Evolutionary conservation across 495 filamentous ascomycete species (phyloP), one percentile per base, ranked within the genome.

Genomic region (Daldinia concentrica): DNA sequence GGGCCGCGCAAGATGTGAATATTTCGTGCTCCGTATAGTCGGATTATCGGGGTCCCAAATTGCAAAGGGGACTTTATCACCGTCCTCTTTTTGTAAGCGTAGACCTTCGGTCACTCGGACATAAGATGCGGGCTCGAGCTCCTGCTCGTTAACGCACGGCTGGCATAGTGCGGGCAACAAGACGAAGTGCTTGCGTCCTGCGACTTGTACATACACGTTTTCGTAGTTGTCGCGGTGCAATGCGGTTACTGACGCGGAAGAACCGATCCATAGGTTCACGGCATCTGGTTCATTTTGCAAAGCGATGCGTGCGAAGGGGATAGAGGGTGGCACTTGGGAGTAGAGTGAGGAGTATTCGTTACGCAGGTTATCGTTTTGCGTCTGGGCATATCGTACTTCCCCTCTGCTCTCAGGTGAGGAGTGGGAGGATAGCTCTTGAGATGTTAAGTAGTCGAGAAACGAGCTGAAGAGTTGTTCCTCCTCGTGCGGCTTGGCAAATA

Each of bases 201-300:
- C 76, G 37, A 94, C 78, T 67, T 93, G 90, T 5, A 90, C 88
- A 79, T 93, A 94, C 1, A 94, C 82, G 78, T 94, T 94, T 77
- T 94, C 91, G 76, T 93, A 93, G 77, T 89, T 88, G 80, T 94
- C 92, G 68, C 88, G 89, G 79, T 94, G 92, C 62, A 94, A 77
- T 2, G 90, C 85, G 0, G 91, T 92, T 1, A 82, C 80, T 51
- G 88, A 90, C 14, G 76, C 76, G 15, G 83, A 86, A 79, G 90
- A 90, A 48, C 92, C 92, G 67, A 94, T 87, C 92, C 92, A 94
- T 68, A 94, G 79, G 75, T 94, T 94, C 67, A 91, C 85, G 17
- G 92, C 91, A 50, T 94, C 91, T 0, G 91, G 89, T 1, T 70
- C 56, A 39, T 81, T 74, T 19, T 84, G 79, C 0, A 94, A 83